Percentiles rank a stretch among this genome's conserved stretches.
Evolutionary conservation across 2,329 filamentous ascomycete genomes (phyloP).

Genomic region (Aspergillus intermedius): DNA sequence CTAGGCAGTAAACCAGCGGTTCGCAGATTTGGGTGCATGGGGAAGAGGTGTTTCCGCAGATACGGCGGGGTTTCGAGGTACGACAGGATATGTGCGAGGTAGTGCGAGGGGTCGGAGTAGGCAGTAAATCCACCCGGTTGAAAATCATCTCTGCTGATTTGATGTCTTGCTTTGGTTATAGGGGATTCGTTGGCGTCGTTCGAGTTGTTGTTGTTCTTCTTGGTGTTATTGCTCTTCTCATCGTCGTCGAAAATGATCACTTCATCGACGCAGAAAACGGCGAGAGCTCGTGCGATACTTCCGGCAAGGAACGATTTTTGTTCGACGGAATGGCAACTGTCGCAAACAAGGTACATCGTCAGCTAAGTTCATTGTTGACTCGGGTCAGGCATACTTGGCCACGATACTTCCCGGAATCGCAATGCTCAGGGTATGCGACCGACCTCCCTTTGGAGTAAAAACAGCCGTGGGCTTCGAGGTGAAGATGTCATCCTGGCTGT

Average conservation of each 20-base stretch:
- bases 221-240: conserved; percentile 38
- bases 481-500: conserved; percentile 31
- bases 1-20: conserved; percentile 67
- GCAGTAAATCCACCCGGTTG: conserved; percentile 48
- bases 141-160: conserved; percentile 2
- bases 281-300: conserved; percentile 71
- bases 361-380: neutral
- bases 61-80: conserved; percentile 82
- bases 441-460: conserved; percentile 58
- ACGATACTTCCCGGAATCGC: conserved; percentile 74
- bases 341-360: neutral
- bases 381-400: conserved; percentile 51
- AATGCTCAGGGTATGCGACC: conserved; percentile 68
- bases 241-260: conserved; percentile 73
- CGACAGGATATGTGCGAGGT: conserved; percentile 68
- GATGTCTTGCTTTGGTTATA: conserved; percentile 16
- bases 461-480: conserved; percentile 63
- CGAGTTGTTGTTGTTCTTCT: conserved; percentile 43
- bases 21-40: conserved; percentile 69
- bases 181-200: conserved; percentile 29
- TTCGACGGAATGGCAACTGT: conserved; percentile 64
- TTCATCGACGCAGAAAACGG: conserved; percentile 80
- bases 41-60: conserved; percentile 68
- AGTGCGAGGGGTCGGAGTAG: conserved; percentile 69
- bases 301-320: conserved; percentile 67